Conservation (phyloP, 768 basidiomycete genomes). For the Podaxis rugospora region DNA sequence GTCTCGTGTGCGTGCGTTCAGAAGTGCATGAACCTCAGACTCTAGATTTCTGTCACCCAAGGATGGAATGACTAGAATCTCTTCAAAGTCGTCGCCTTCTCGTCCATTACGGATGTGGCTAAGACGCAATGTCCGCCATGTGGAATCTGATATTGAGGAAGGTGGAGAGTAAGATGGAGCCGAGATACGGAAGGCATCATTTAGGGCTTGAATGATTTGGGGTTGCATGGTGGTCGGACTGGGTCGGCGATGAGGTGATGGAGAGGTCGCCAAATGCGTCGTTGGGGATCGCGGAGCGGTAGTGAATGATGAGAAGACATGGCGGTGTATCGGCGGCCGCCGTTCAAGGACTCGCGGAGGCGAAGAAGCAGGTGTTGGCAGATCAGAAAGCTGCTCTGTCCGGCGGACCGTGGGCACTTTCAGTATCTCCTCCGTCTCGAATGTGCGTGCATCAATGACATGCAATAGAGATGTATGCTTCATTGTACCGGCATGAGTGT, state of each 20-base stretch:
- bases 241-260: not conserved
- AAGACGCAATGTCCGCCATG: constrained; percentile 35
- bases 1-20: constrained; percentile 39
- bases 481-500: not conserved
- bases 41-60: constrained; percentile 53
- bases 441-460: constrained; percentile 14
- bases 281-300: constrained; percentile 3
- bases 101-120: constrained; percentile 11
- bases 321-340: not conserved
- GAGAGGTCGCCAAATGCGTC: not conserved
- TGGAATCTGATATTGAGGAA: constrained; percentile 39
- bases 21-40: constrained; percentile 50
- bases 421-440: constrained; percentile 14
- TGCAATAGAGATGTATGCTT: constrained; percentile 16
- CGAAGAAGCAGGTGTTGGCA: not conserved
- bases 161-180: constrained; percentile 35
- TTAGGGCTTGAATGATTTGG: constrained; percentile 45
- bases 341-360: not conserved
- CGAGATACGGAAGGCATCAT: constrained; percentile 55
- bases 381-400: not conserved
- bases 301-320: constrained; percentile 8
- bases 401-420: constrained; percentile 9
- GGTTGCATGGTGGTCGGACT: constrained; percentile 21
- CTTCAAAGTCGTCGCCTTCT: constrained; percentile 36
- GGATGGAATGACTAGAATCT: constrained; percentile 51